Base-by-base conservation (phyloP, 306 rosid genomes). In the Betula pendula region DNA sequence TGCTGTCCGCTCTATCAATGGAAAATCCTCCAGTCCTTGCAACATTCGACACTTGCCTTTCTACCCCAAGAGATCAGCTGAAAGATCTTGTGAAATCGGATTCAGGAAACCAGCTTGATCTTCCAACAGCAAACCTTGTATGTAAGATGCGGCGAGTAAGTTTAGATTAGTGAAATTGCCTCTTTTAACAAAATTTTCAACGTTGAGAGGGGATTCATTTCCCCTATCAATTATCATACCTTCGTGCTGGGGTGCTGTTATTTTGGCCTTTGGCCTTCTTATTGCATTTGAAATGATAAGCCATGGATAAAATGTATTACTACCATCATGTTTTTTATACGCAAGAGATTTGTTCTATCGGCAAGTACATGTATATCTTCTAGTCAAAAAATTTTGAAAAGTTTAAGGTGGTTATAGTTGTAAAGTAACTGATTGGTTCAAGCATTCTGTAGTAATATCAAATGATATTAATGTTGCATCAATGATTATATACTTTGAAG, bases 1-100 rank as follows among this genome's bases (percentile, higher is more conserved):
- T 96, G 78, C 96, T 96, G 20, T 89, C 97, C 1, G 99, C 99
- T 29, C 75, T 96, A 17, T 93, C 99, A 62, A 93, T 92, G 99
- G 92, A 95, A 66, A 90, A 88, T 52, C 97, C 99, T 3, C 86
- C 81, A 1, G 93, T 89, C 38, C 91, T 96, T 3, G 85, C 89
- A 48, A 89, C 99, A 68, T 92, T 92, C 79, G 97, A 88, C 27
- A 84, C 86, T 75, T 96, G 96, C 76, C 88, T 96, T 65, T 91
- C 97, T 17, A 83, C 90, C 43, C 59, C 93, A 70, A 96, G 91
- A 76, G 97, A 91, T 38, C 90, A 87, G 86, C 86, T 93, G 72
- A 93, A 84, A 83, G 96, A 96, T 56, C 81, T 96, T 80, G 35
- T 89, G 65, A 88, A 85, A 80, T 69, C 91, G 15, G 99, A 92